These are phyloP conservation scores for Quambalaria eucalypti DNA, from an alignment of 1,284 basidiomycete species.

Conservation along the genomic window DNA sequence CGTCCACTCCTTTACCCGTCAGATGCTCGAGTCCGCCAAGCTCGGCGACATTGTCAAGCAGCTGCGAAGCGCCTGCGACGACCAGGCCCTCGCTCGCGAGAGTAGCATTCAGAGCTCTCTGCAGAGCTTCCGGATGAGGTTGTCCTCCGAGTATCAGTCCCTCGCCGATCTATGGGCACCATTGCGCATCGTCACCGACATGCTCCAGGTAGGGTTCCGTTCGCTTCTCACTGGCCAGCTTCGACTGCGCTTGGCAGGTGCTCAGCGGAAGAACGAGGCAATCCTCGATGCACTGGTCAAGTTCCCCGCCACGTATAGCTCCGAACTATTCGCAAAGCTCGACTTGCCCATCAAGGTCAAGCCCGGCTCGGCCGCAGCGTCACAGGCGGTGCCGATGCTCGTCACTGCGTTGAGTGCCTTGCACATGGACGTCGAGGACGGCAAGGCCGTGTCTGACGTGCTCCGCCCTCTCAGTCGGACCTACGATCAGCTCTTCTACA, in stretches of 20 bases:
- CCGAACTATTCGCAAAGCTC: constrained; percentile 19
- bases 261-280: constrained; percentile 6
- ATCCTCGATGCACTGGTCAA: constrained; percentile 32
- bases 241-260: background rate
- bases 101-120: constrained; percentile 39
- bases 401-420: constrained; percentile 51
- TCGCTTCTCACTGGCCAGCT: constrained; percentile 43
- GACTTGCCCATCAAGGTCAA: constrained; percentile 32
- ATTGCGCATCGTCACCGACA: constrained; percentile 58
- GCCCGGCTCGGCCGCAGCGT: background rate
- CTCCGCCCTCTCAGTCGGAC: constrained; percentile 50
- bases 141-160: constrained; percentile 42
- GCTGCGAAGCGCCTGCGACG: constrained; percentile 1
- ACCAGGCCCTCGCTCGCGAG: constrained; percentile 30
- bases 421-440: constrained; percentile 49
- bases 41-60: constrained; percentile 37
- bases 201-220: constrained; percentile 68
- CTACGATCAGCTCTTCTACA: constrained; percentile 65
- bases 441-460: constrained; percentile 11
- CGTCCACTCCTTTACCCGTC: constrained; percentile 48
- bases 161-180: constrained; percentile 64
- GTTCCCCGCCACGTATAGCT: constrained; percentile 34
- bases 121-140: background rate
- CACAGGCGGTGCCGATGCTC: constrained; percentile 10
- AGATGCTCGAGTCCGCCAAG: constrained; percentile 23